Evolutionary conservation across 2,329 filamentous ascomycete species (phyloP).

Genomic region (Xylariomycetidae sp.): DNA sequence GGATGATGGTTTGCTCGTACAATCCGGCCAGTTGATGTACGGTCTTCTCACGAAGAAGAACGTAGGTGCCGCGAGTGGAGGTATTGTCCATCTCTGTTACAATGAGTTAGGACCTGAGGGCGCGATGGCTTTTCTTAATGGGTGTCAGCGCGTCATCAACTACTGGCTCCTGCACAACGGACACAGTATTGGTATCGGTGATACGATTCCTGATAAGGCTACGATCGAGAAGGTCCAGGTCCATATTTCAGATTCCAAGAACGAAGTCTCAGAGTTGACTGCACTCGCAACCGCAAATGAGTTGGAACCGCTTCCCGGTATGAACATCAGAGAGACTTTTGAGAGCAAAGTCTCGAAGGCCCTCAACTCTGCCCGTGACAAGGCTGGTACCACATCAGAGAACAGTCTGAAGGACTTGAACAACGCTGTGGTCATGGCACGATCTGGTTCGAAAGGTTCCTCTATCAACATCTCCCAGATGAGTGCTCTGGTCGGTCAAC

Average conservation of each 20-base stretch:
- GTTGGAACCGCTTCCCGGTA: slow-evolving; percentile 90
- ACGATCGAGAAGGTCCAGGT: slow-evolving; percentile 83
- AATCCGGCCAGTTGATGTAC: slow-evolving; percentile 84
- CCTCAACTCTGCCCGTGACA: slow-evolving; percentile 92
- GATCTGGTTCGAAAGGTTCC: slow-evolving; percentile 95
- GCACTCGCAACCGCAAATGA: slow-evolving; percentile 75
- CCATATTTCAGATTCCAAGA: slow-evolving; percentile 77
- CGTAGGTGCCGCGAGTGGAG: slow-evolving; percentile 82
- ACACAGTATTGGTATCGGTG: slow-evolving; percentile 97
- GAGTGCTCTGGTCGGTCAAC: slow-evolving; percentile 95
- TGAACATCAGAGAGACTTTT: slow-evolving; percentile 98
- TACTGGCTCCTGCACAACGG: slow-evolving; percentile 97
- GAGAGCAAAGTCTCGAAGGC: slow-evolving; percentile 95
- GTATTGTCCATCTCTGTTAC: slow-evolving; percentile 93
- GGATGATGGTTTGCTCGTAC: slow-evolving; percentile 77
- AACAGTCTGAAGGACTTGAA: slow-evolving; percentile 92
- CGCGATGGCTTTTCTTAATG: slow-evolving; percentile 93
- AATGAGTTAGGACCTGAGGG: slow-evolving; percentile 86
- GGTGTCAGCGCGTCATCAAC: slow-evolving; percentile 88
- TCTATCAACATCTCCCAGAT: slow-evolving; percentile 99
- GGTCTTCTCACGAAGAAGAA: slow-evolving; percentile 91
- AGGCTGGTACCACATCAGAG: slow-evolving; percentile 88
- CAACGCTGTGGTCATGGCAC: slow-evolving; percentile 94
- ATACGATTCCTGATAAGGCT: slow-evolving; percentile 84
- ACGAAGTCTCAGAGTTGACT: slow-evolving; percentile 72